Conservation (phyloP, 495 filamentous ascomycete genomes). For the Penicillium chermesinum region DNA sequence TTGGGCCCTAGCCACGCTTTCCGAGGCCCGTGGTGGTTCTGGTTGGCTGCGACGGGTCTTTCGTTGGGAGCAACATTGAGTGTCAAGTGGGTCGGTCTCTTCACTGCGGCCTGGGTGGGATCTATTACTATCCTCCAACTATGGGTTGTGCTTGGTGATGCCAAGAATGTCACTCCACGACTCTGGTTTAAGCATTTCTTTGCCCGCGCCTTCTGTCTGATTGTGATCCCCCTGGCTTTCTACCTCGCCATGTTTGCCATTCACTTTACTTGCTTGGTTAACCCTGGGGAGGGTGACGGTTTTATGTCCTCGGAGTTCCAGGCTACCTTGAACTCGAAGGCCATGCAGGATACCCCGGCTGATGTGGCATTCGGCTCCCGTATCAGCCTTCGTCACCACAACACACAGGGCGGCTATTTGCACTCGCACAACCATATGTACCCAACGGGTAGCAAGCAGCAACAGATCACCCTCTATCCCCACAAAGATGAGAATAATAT, state of each 20-base stretch:
- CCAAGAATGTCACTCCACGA: conserved; percentile 75
- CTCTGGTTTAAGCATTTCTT: conserved; percentile 94
- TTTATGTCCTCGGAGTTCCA: conserved; percentile 99
- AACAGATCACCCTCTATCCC: conserved; percentile 96
- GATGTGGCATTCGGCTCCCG: conserved; percentile 87
- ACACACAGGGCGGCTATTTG: conserved; percentile 95
- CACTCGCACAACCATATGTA: conserved; percentile 98
- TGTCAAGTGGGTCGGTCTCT: conserved; percentile 98
- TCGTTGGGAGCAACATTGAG: conserved; percentile 87
- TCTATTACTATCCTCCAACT: conserved; percentile 84
- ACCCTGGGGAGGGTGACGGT: conserved; percentile 94
- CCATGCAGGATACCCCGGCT: conserved; percentile 89
- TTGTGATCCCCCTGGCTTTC: conserved; percentile 82
- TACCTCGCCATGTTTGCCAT: conserved; percentile 96
- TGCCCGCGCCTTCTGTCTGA: conserved; percentile 85
- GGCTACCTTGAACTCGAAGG: conserved; percentile 91
- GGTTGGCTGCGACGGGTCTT: conserved; percentile 82
- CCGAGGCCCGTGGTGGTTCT: conserved; percentile 91
- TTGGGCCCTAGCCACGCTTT: conserved; percentile 85
- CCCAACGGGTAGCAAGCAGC: conserved; percentile 92
- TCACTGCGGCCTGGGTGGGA: conserved; percentile 98
- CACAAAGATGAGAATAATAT: conserved; percentile 99
- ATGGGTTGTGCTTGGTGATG: conserved; percentile 89
- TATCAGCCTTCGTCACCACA: conserved; percentile 81
- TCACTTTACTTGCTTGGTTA: conserved; percentile 86